Evolutionary conservation across 176 grass and related monocot species (phyloP).

Genomic region (Puya raimondii): DNA sequence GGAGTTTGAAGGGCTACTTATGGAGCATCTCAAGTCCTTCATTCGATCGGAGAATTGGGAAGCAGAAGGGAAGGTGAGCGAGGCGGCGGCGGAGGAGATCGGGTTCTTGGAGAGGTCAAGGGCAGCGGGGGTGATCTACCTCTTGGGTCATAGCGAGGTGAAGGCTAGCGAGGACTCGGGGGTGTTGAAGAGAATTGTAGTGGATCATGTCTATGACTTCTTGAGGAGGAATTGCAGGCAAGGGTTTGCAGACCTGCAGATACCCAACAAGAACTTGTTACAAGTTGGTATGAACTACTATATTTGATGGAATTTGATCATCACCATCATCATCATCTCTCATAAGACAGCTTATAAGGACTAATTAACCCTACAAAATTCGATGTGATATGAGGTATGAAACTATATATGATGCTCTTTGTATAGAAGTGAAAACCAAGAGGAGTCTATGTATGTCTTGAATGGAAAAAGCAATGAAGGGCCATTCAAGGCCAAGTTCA

Average conservation of each 20-base stretch:
- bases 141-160: conserved; percentile 30
- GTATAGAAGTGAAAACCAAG: no score
- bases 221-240: conserved; percentile 39
- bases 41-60: conserved; percentile 35
- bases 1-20: conserved; percentile 49
- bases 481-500: no score
- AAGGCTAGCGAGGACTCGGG: conserved; percentile 30
- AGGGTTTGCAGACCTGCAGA: conserved; percentile 38
- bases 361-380: no score
- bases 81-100: conserved; percentile 25
- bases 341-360: no score
- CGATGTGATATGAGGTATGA: no score
- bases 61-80: not conserved
- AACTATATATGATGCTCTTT: no score
- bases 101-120: conserved; percentile 27
- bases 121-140: conserved; percentile 23
- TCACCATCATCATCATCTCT: no score
- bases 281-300: conserved; percentile 39
- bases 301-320: conserved; percentile 11
- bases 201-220: conserved; percentile 41
- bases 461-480: no score
- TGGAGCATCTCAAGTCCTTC: conserved; percentile 52
- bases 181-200: conserved; percentile 30
- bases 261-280: conserved; percentile 41
- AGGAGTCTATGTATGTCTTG: no score